These are phyloP conservation scores for Rhododendron simsii DNA, from an alignment of 148 eudicot genomes.

Conservation along the genomic window DNA sequence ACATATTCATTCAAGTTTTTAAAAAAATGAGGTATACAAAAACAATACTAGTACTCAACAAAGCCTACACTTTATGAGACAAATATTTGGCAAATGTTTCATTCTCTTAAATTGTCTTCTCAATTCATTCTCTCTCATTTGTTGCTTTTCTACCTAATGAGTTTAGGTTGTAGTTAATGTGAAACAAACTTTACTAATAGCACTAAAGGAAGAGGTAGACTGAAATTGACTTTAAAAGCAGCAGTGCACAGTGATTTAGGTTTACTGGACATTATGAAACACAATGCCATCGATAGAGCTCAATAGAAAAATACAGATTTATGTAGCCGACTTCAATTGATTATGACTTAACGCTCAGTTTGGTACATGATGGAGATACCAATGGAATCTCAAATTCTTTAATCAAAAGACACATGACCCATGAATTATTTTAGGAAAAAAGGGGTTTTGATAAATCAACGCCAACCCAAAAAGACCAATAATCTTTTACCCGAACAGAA, in stretches of 20 bases:
- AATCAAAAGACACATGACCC: not conserved
- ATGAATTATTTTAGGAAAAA: not conserved
- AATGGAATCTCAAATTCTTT: not conserved
- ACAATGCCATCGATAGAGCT: too few species aligned
- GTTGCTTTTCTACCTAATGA: not conserved
- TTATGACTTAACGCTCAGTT: too few species aligned
- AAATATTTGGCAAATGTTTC: not conserved
- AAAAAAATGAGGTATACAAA: too few species aligned
- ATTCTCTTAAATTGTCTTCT: not conserved
- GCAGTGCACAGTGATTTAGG: too few species aligned
- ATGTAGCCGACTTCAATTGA: too few species aligned
- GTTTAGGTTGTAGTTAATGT: not conserved
- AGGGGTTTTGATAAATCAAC: not conserved
- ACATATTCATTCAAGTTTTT: not conserved
- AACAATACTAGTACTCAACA: too few species aligned
- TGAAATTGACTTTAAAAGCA: too few species aligned
- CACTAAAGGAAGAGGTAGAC: too few species aligned
- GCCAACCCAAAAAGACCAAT: not conserved
- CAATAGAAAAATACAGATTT: too few species aligned
- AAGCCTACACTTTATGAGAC: not conserved
- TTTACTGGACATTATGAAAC: too few species aligned
- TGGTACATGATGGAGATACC: not conserved
- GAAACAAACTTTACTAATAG: not conserved
- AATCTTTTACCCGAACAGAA: not conserved
- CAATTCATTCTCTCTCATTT: not conserved